Evolutionary conservation across 805 yeast genomes (phyloP).

Genomic region (Candida oleophila): DNA sequence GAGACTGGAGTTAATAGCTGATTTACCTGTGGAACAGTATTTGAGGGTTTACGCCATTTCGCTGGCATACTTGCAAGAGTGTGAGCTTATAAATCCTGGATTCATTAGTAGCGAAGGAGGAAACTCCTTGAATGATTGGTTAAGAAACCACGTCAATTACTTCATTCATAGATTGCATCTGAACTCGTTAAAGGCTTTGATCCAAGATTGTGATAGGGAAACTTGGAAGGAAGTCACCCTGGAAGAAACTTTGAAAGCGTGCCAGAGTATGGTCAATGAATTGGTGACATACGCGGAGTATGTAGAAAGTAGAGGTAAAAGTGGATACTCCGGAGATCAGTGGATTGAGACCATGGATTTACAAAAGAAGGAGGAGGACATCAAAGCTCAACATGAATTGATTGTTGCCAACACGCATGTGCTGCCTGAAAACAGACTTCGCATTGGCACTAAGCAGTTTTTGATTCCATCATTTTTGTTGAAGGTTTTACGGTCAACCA

Average conservation of each 20-base stretch:
- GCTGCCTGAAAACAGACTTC: conserved; percentile 7
- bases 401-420: neutral
- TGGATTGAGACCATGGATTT: conserved; percentile 30
- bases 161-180: conserved; percentile 59
- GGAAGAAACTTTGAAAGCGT: conserved; percentile 27
- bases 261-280: conserved; percentile 26
- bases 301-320: conserved; percentile 16
- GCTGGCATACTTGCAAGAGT: conserved; percentile 71
- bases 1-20: conserved; percentile 68
- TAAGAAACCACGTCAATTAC: conserved; percentile 63
- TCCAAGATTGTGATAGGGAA: conserved; percentile 59
- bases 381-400: neutral
- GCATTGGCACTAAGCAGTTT: conserved; percentile 21
- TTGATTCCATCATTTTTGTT: conserved; percentile 29
- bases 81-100: conserved; percentile 78
- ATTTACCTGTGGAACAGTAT: conserved; percentile 58
- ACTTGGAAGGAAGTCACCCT: conserved; percentile 78
- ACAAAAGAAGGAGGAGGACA: conserved; percentile 2
- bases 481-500: conserved; percentile 28
- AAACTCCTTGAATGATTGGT: conserved; percentile 56
- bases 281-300: conserved; percentile 23
- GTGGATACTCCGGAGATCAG: conserved; percentile 22
- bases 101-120: conserved; percentile 52
- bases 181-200: conserved; percentile 45
- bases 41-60: conserved; percentile 64